Evolutionary conservation across 148 eudicot genomes (phyloP).

Genomic region (Chenopodium quinoa): DNA sequence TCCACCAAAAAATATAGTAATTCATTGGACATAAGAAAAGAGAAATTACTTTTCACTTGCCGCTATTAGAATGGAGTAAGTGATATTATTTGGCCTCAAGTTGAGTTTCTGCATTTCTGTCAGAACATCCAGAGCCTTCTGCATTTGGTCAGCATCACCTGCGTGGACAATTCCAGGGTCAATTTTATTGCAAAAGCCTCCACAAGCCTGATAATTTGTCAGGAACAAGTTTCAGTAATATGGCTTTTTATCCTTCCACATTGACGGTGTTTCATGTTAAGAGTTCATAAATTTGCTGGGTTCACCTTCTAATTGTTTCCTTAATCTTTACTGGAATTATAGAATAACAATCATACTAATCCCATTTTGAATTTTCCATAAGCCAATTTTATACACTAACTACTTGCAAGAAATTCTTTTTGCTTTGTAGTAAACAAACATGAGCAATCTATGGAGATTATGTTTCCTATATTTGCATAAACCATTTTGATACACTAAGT

Average conservation of each 20-base stretch:
- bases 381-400: background rate
- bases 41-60: constrained; percentile 86
- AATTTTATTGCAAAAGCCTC: background rate
- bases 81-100: constrained; percentile 70
- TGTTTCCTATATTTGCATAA: background rate
- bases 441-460: background rate
- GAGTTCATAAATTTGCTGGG: background rate
- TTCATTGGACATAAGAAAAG: constrained; percentile 1
- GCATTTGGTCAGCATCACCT: constrained; percentile 80
- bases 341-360: too few species aligned
- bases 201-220: background rate
- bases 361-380: background rate
- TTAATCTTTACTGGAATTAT: background rate
- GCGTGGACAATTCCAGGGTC: constrained; percentile 24
- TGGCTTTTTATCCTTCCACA: background rate
- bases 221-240: background rate
- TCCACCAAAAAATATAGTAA: background rate
- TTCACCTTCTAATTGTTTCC: background rate
- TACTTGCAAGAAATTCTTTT: background rate
- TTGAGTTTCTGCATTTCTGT: constrained; percentile 68
- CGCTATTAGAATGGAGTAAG: constrained; percentile 80
- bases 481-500: background rate
- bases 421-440: background rate
- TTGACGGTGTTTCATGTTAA: background rate
- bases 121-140: constrained; percentile 66